These are phyloP conservation scores for Zygosaccharomyces bisporus DNA, from an alignment of 805 yeast genomes.

Conservation along the genomic window DNA sequence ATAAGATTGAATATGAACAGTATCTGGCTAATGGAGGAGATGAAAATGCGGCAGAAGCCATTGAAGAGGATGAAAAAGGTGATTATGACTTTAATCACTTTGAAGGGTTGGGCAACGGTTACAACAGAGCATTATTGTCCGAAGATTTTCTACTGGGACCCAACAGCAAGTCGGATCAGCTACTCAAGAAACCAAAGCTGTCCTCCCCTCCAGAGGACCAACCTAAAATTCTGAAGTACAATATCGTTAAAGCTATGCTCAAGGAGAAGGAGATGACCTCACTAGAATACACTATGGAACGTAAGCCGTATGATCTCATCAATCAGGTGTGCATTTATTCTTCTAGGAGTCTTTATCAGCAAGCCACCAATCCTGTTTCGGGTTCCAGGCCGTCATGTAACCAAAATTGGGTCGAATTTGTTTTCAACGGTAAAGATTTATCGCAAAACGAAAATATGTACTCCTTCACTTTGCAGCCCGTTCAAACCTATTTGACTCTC, in stretches of 20 bases:
- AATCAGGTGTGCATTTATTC: conserved; percentile 26
- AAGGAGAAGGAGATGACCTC: conserved; percentile 20
- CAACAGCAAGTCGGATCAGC: conserved; percentile 8
- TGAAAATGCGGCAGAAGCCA: conserved; percentile 14
- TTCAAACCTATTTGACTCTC: conserved; percentile 31
- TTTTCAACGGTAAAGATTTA: conserved; percentile 26
- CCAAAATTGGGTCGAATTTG: conserved; percentile 33
- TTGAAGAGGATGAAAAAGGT: conserved; percentile 23
- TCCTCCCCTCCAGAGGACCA: conserved; percentile 20
- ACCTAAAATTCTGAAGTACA: conserved; percentile 28
- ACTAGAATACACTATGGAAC: conserved; percentile 23
- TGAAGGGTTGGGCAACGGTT: conserved; percentile 36
- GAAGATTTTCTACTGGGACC: conserved; percentile 33
- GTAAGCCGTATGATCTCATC: conserved; percentile 25
- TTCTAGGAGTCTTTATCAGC: conserved; percentile 28
- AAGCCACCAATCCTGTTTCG: conserved; percentile 29
- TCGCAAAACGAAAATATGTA: conserved; percentile 30
- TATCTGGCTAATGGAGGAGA: conserved; percentile 26
- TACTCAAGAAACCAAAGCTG: conserved; percentile 12
- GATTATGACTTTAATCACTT: conserved; percentile 31
- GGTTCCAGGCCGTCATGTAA: conserved; percentile 31
- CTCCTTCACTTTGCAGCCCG: conserved; percentile 30
- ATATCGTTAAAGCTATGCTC: conserved; percentile 28
- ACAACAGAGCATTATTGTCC: conserved; percentile 28
- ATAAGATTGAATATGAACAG: conserved; percentile 31